These are phyloP conservation scores for Copromyces sp. DNA, from an alignment of 495 filamentous ascomycete genomes.

Conservation along the genomic window DNA sequence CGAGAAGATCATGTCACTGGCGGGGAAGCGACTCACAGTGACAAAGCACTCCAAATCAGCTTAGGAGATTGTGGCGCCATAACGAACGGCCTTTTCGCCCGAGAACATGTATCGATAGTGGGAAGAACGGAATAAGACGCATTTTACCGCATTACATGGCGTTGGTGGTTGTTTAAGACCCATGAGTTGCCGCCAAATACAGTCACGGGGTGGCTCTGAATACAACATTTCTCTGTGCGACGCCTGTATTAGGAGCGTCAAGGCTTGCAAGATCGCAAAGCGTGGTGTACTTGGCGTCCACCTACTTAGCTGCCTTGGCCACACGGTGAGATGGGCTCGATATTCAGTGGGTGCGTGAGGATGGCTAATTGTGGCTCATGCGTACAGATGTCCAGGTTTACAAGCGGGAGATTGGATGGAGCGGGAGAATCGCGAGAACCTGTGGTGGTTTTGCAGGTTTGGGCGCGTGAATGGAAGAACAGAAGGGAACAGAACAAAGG, in stretches of 20 bases:
- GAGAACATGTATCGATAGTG: neutral
- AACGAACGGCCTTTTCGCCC: neutral
- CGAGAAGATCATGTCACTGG: constrained; percentile 62
- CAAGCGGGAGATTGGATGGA: neutral
- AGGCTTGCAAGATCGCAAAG: neutral
- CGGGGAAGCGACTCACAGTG: constrained; percentile 53
- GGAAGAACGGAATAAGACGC: neutral
- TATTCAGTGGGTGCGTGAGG: neutral
- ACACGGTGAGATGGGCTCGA: neutral
- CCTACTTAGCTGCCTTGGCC: neutral
- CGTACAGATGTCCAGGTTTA: neutral
- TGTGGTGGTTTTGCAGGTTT: neutral
- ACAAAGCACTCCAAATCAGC: constrained; percentile 24
- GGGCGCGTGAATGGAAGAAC: neutral
- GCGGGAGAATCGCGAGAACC: neutral
- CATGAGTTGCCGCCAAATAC: neutral
- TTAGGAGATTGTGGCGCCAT: neutral
- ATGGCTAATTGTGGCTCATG: neutral
- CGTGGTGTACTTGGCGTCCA: neutral
- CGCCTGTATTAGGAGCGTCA: neutral
- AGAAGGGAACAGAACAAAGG: neutral
- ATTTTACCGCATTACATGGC: neutral
- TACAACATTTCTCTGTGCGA: neutral
- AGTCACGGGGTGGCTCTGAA: neutral
- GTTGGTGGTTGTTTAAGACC: neutral